Evolutionary conservation across 2,329 filamentous ascomycete species (phyloP), one percentile per base, ranked within the genome.

Genomic region (Malbranchea zuffiana): DNA sequence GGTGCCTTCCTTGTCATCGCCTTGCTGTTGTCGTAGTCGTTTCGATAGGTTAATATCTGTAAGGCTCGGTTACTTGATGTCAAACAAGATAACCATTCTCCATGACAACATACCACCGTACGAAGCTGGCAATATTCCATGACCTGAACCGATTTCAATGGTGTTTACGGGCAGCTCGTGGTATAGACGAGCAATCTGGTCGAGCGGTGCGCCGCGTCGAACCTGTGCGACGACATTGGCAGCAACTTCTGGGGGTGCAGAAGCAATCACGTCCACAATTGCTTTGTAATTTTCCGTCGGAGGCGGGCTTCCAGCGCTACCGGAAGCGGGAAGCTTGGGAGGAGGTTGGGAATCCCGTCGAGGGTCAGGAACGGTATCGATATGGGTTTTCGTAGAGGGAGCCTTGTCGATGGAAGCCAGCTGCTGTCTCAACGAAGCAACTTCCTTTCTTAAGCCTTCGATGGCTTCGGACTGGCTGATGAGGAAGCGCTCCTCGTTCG

Each of bases 351-450:
- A 19, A 12, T 12, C n/a, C n/a, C n/a, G n/a, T n/a, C n/a, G n/a
- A n/a, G n/a, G n/a, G n/a, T n/a, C n/a, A n/a, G n/a, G n/a, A n/a
- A n/a, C n/a, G n/a, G n/a, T n/a, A n/a, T n/a, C n/a, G n/a, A n/a
- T n/a, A 11, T 7, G 19, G 7, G 5, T 20, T 16, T 5, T 12
- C n/a, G 2, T 6, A 12, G 10, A 8, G 23, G 12, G 2, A 8
- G 10, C 23, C 23, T 25, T 25, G 23, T 25, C 23, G 10, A 10
- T 25, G 23, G 10, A 96, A 0, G 90, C 90, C 35, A 96, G 65
- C 56, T 85, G 80, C 62, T 80, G 82, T 71, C 96, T 98, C 72
- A 40, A 17, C n/a, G 6, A 10, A 10, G 11, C 24, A 18, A 40
- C 37, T 30, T 40, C 37, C 6, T 31, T 35, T 18, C 47, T 37